phyloP scores from a whole-genome alignment of 108 stramenopile genomes.

The Pseudonitzschia pungens region DNA sequence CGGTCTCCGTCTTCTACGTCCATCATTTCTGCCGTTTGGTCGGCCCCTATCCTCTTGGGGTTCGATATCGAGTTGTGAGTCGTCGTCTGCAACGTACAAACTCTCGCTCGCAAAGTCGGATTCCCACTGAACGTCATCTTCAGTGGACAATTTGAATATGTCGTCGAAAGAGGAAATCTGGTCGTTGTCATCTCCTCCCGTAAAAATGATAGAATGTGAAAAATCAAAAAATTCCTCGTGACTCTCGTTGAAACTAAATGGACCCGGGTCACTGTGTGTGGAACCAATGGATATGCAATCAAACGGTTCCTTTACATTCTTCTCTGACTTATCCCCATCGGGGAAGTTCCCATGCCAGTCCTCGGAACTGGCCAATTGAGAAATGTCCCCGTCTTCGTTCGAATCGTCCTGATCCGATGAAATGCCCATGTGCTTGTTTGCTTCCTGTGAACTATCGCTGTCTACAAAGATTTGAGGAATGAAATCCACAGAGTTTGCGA shows the following conservation, averaged over 20 bases:
- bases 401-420: neutral
- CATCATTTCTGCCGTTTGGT: neutral
- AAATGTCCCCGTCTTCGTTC: neutral
- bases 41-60: neutral
- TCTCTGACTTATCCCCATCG: neutral
- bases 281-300: conserved; percentile 12
- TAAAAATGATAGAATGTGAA: neutral
- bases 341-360: neutral
- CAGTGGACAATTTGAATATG: neutral
- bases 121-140: neutral
- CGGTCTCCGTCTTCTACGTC: conserved; percentile 17
- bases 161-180: neutral
- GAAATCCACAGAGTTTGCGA: neutral
- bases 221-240: neutral
- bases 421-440: neutral
- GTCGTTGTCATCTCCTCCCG: neutral
- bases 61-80: neutral
- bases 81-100: conserved; percentile 3
- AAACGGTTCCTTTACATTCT: neutral
- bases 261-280: conserved; percentile 6
- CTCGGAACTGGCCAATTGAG: neutral
- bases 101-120: neutral
- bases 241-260: neutral
- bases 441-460: neutral
- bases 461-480: neutral